Conservation (phyloP, 805 yeast genomes). For the Wickerhamomyces canadensis region DNA sequence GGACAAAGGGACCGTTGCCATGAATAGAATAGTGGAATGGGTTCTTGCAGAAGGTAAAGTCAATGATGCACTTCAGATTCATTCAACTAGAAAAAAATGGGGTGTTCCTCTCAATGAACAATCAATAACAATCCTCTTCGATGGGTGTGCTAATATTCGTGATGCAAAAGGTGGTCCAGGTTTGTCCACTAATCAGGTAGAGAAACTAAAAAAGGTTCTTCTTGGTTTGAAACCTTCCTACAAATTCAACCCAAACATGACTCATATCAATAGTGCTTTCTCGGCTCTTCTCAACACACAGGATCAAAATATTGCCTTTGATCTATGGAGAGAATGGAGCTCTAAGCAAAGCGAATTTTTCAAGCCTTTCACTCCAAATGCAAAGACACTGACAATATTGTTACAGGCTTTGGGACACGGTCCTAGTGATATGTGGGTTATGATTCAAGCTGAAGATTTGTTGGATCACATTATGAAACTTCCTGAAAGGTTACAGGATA, state of each 20-base stretch:
- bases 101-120: conserved; percentile 46
- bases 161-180: conserved; percentile 11
- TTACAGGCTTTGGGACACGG: conserved; percentile 18
- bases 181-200: conserved; percentile 31
- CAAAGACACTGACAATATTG: conserved; percentile 26
- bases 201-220: conserved; percentile 29
- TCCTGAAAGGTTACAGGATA: conserved; percentile 11
- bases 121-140: conserved; percentile 40
- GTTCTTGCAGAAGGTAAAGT: conserved; percentile 35
- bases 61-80: conserved; percentile 44
- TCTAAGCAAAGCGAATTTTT: conserved; percentile 15
- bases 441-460: conserved; percentile 10
- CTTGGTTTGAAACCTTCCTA: conserved; percentile 22
- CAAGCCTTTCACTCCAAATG: conserved; percentile 26
- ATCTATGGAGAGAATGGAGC: conserved; percentile 30
- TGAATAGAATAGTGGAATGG: conserved; percentile 56
- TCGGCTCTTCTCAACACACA: conserved; percentile 37
- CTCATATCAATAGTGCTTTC: conserved; percentile 42
- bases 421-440: conserved; percentile 4
- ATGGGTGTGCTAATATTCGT: conserved; percentile 35
- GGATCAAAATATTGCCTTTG: conserved; percentile 32
- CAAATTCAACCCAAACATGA: conserved; percentile 28
- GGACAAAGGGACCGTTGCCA: conserved; percentile 48
- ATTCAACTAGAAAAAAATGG: conserved; percentile 57
- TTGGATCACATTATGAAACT: conserved; percentile 8